Percentiles rank a stretch among this genome's conserved stretches.
These are phyloP conservation scores for Paulownia fortunei DNA, from an alignment of 257 asterid genomes.

Conservation along the genomic window DNA sequence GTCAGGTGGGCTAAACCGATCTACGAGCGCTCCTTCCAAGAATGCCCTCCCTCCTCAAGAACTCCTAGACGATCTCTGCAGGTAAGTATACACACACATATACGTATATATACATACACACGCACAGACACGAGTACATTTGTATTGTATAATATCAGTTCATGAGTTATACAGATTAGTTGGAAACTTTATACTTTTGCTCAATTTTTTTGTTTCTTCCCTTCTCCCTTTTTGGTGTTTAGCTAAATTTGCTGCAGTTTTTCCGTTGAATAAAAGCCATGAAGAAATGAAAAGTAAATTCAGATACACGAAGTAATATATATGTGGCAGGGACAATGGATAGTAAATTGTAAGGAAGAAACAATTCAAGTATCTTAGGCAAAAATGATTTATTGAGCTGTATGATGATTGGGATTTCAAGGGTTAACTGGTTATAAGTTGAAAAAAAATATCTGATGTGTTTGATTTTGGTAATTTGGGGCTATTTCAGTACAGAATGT, in stretches of 20 bases:
- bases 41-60: constrained; percentile 90
- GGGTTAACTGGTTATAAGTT: background rate
- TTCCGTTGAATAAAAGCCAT: background rate
- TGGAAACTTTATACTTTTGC: background rate
- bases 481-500: background rate
- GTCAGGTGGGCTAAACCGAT: constrained; percentile 64
- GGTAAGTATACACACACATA: constrained; percentile 36
- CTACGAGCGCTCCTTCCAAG: constrained; percentile 67
- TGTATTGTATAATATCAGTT: background rate
- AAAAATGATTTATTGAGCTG: background rate
- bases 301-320: background rate
- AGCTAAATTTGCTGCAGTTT: constrained; percentile 3
- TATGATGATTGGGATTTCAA: constrained; percentile 1
- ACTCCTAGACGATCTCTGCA: constrained; percentile 94
- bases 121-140: too few relatives aligned
- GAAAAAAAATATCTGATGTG: background rate
- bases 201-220: background rate
- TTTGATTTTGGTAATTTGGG: constrained; percentile 13
- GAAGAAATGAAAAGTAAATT: background rate
- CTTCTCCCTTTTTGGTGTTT: background rate
- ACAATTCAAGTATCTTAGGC: background rate
- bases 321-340: background rate
- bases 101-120: background rate
- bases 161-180: background rate
- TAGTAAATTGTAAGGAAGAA: background rate